These are phyloP conservation scores for Penicillium sp. DNA, from an alignment of 2,329 filamentous ascomycete species.

Conservation along the genomic window DNA sequence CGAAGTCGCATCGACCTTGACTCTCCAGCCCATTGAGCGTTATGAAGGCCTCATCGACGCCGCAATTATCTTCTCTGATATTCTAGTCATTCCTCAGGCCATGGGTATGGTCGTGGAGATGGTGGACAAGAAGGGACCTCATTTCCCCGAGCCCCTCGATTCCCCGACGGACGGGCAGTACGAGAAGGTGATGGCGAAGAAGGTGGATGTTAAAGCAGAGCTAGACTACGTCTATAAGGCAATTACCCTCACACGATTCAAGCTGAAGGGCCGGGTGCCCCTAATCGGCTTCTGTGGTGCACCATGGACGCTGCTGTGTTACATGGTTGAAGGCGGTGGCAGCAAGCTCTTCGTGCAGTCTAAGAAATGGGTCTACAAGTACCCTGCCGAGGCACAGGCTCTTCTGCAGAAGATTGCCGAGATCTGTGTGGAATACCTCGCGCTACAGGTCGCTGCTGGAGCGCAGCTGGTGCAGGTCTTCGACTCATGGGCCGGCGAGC, in stretches of 20 bases:
- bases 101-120: conserved; percentile 99
- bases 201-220: conserved; percentile 81
- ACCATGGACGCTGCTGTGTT: conserved; percentile 94
- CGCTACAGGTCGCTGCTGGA: conserved; percentile 85
- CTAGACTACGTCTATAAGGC: conserved; percentile 95
- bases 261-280: conserved; percentile 82
- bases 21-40: conserved; percentile 90
- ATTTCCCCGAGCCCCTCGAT: conserved; percentile 82
- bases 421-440: conserved; percentile 91
- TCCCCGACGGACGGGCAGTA: conserved; percentile 83
- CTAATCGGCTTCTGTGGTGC: conserved; percentile 96
- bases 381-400: conserved; percentile 73
- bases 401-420: conserved; percentile 89
- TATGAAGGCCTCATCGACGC: conserved; percentile 88
- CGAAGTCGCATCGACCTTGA: conserved; percentile 88
- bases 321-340: conserved; percentile 98
- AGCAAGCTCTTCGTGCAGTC: conserved; percentile 91
- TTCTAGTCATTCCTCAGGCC: conserved; percentile 94
- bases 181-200: conserved; percentile 66
- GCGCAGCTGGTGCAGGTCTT: conserved; percentile 97
- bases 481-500: conserved; percentile 95
- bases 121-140: conserved; percentile 94
- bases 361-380: conserved; percentile 96
- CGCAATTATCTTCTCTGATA: conserved; percentile 98
- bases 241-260: conserved; percentile 84